Conservation (phyloP, 2,329 filamentous ascomycete genomes). For the Diaporthe longicolla region DNA sequence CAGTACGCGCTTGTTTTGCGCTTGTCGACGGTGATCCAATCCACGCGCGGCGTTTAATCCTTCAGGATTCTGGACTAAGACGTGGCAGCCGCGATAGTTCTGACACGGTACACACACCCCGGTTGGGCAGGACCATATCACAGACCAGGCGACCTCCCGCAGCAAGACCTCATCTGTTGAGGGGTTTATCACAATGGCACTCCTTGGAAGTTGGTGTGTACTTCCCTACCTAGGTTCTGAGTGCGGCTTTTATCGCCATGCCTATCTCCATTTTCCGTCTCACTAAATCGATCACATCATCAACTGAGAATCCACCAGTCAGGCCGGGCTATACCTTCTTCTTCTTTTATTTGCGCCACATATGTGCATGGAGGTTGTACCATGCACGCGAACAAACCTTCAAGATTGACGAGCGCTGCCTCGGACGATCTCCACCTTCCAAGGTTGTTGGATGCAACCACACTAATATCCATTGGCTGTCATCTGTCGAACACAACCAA, state of each 20-base stretch:
- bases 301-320: neutral
- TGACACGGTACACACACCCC: neutral
- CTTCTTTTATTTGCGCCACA: neutral
- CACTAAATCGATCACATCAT: neutral
- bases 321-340: neutral
- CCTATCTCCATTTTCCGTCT: neutral
- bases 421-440: neutral
- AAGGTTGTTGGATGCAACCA: constrained; percentile 21
- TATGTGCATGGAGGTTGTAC: neutral
- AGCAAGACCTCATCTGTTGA: neutral
- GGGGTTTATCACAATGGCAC: too few species aligned
- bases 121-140: neutral
- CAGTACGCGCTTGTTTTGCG: constrained; percentile 18
- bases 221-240: neutral
- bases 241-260: too few species aligned
- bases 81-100: neutral
- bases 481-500: constrained; percentile 31
- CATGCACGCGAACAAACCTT: neutral
- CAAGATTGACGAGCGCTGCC: neutral
- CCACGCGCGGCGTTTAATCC: constrained; percentile 20
- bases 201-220: neutral
- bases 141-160: too few species aligned
- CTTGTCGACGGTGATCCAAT: neutral
- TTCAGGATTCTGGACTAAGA: constrained; percentile 5
- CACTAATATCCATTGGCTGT: constrained; percentile 28